Evolutionary conservation across 2,329 filamentous ascomycete species (phyloP), one percentile per base, ranked within the genome.

Genomic region (Chalaropsis thielavioides): DNA sequence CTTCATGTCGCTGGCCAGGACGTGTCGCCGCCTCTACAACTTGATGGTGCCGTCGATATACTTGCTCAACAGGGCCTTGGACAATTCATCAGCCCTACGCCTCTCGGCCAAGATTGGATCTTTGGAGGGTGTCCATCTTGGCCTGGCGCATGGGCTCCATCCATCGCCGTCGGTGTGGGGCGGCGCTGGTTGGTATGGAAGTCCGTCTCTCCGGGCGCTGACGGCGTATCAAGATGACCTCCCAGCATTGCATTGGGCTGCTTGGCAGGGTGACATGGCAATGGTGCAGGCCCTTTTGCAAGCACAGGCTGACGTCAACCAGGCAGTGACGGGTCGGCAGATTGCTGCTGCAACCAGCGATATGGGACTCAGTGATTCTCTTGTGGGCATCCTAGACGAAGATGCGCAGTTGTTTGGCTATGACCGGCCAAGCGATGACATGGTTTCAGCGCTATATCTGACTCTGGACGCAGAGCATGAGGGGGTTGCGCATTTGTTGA

Each of bases 181-280:
- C 15, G 62, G 43, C 15, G 49, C 56, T 41, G 60, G 54, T 5
- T 64, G 44, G 65, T 66, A 61, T 38, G 61, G 61, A 27, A 38
- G 54, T 15, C 61, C 54, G 38, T 66, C 65, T n/a, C 61, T 64
- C 15, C 49, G 54, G 19, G 56, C 40, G 2, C 17, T 54, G 15
- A 35, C 22, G 19, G 35, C 56, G 19, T 58, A 61, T 19, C 56
- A 54, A 3, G 61, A 60, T n/a, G 65, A 66, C 31, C 27, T 66
- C 5, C 56, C 65, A 15, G 51, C 65, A 19, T 31, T 66, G 44
- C 59, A 64, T 46, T 66, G 65, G 65, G 61, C 65, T 15, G 58
- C 61, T 11, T 66, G 56, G 65, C 43, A 41, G 4, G 65, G 65
- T 2, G 19, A 64, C n/a, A 8, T 49, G 31, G 31, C 15, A 1